Evolutionary conservation across 805 yeast species (phyloP).

Genomic region (Wickerhamiella sorbophila): DNA sequence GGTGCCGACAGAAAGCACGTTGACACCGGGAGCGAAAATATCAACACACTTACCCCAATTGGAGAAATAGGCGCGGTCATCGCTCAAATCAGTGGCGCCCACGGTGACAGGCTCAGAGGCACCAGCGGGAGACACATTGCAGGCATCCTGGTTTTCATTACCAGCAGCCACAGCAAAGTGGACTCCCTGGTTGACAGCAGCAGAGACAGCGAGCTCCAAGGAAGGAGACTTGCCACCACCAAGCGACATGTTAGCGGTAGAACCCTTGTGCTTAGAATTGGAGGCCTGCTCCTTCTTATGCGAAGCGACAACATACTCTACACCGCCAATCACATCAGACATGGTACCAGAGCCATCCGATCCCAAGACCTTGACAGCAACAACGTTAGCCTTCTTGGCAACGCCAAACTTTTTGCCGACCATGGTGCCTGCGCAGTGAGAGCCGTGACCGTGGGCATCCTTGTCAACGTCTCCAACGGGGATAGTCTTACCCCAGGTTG

Average conservation of each 20-base stretch:
- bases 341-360: conserved; percentile 41
- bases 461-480: conserved; percentile 32
- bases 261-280: conserved; percentile 30
- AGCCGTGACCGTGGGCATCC: conserved; percentile 46
- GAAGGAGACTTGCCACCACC: conserved; percentile 90
- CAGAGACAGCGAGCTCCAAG: conserved; percentile 74
- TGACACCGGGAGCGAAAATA: conserved; percentile 91
- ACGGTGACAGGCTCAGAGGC: conserved; percentile 54
- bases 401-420: conserved; percentile 40
- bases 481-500: conserved; percentile 40
- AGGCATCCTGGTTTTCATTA: conserved; percentile 85
- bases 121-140: conserved; percentile 83
- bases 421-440: conserved; percentile 48
- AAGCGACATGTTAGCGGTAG: conserved; percentile 66
- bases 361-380: conserved; percentile 46
- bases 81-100: conserved; percentile 85
- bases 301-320: conserved; percentile 57
- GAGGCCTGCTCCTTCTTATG: conserved; percentile 29
- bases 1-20: conserved; percentile 46
- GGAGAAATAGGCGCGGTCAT: conserved; percentile 86
- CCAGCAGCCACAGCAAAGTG: conserved; percentile 96
- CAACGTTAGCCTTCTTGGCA: conserved; percentile 42
- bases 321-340: conserved; percentile 46
- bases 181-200: conserved; percentile 77
- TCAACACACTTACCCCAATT: conserved; percentile 94